These are phyloP conservation scores for Berkeleyomyces basicola DNA, from an alignment of 2,329 filamentous ascomycete genomes.

Conservation along the genomic window DNA sequence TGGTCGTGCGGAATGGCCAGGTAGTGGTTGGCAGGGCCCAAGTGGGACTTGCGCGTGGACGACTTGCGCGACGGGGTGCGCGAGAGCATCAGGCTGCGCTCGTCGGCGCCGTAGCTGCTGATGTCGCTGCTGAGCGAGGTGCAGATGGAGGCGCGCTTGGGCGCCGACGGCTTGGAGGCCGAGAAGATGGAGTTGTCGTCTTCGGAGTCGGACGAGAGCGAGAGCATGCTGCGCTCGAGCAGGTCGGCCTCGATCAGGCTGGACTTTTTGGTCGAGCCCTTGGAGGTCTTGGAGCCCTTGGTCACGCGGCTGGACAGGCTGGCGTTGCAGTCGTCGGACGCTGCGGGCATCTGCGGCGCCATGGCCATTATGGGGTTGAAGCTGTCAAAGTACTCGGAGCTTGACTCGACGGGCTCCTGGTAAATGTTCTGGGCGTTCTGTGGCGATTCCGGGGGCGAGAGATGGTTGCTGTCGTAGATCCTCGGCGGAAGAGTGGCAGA, in stretches of 20 bases:
- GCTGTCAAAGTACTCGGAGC: conserved; percentile 7
- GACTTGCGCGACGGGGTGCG: conserved; percentile 19
- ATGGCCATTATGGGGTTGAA: conserved; percentile 7
- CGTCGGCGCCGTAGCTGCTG: conserved; percentile 8
- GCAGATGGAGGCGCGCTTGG: conserved; percentile 11
- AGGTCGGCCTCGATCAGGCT: conserved; percentile 36
- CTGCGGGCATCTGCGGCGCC: not conserved
- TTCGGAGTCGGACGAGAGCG: conserved; percentile 42
- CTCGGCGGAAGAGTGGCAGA: not conserved
- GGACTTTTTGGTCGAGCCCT: conserved; percentile 25
- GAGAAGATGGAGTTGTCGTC: conserved; percentile 24
- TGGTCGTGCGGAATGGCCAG: conserved; percentile 24
- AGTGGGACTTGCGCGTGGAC: conserved; percentile 25
- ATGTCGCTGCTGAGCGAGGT: conserved; percentile 12
- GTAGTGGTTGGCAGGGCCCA: conserved; percentile 26
- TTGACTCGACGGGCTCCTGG: not conserved
- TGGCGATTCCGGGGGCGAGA: conserved; percentile 13
- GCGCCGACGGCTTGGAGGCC: conserved; percentile 8
- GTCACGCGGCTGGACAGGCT: conserved; percentile 41
- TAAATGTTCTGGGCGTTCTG: conserved; percentile 12
- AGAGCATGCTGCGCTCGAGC: conserved; percentile 37
- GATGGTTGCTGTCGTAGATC: not conserved
- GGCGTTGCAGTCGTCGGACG: conserved; percentile 25
- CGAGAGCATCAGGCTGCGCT: not conserved
- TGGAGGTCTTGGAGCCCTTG: conserved; percentile 36